Conservation (phyloP, 2,329 filamentous ascomycete genomes). For the Pseudogymnoascus sp. region DNA sequence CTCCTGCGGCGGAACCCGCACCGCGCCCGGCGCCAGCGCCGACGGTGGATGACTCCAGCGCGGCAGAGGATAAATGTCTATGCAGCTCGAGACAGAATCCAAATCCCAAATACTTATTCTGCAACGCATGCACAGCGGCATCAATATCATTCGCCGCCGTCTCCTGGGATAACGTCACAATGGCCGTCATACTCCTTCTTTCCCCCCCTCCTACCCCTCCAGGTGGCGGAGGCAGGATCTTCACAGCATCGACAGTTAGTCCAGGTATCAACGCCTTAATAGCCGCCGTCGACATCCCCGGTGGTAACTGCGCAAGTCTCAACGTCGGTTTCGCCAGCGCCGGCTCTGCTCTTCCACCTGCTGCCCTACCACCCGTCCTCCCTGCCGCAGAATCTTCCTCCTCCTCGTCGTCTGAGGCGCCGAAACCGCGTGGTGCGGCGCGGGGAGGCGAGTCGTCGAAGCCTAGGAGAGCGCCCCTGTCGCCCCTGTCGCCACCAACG, state of each 20-base stretch:
- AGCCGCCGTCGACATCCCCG: slow-evolving; percentile 50
- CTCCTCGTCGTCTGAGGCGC: slow-evolving; percentile 56
- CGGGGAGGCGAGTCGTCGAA: not conserved
- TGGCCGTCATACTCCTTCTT: slow-evolving; percentile 66
- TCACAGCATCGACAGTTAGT: slow-evolving; percentile 65
- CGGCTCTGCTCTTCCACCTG: slow-evolving; percentile 43
- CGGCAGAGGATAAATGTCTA: slow-evolving; percentile 71
- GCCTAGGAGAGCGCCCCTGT: slow-evolving; percentile 11
- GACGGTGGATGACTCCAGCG: slow-evolving; percentile 43
- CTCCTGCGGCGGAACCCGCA: slow-evolving; percentile 30
- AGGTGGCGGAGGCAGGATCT: slow-evolving; percentile 53
- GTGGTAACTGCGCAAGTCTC: slow-evolving; percentile 53
- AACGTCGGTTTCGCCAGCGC: slow-evolving; percentile 57
- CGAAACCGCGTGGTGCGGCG: slow-evolving; percentile 62
- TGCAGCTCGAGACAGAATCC: slow-evolving; percentile 77
- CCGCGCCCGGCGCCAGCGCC: not conserved
- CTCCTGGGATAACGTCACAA: slow-evolving; percentile 73
- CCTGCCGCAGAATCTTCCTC: slow-evolving; percentile 36
- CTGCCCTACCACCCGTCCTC: not conserved
- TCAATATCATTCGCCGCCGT: slow-evolving; percentile 81
- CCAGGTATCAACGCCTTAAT: slow-evolving; percentile 54
- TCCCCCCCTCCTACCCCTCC: slow-evolving; percentile 42
- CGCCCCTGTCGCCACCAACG: not conserved
- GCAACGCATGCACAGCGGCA: slow-evolving; percentile 65
- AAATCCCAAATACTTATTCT: slow-evolving; percentile 78